These are phyloP conservation scores for Dryas octopetala DNA, from an alignment of 306 rosid species.

Conservation along the genomic window DNA sequence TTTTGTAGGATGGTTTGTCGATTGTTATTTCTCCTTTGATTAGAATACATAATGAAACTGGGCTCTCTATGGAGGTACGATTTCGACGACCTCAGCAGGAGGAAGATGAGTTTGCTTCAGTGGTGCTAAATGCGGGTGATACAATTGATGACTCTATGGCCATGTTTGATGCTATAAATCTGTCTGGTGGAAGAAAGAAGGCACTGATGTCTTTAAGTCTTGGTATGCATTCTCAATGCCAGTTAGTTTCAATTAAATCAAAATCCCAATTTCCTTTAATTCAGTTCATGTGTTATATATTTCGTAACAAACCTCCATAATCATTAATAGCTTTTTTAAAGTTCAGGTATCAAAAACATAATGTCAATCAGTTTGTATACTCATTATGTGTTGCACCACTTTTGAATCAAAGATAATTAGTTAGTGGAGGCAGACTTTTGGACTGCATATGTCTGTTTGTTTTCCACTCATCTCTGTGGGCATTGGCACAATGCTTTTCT, in stretches of 20 bases:
- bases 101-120: slow-evolving; percentile 72
- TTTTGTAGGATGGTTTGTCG: slow-evolving; percentile 66
- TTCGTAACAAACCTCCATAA: background rate
- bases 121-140: slow-evolving; percentile 68
- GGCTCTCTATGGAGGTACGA: slow-evolving; percentile 67
- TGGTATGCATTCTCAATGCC: slow-evolving; percentile 52
- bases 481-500: background rate
- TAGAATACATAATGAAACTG: slow-evolving; percentile 78
- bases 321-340: background rate
- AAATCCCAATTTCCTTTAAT: background rate
- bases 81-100: slow-evolving; percentile 61
- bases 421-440: background rate
- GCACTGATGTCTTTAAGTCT: slow-evolving; percentile 75
- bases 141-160: slow-evolving; percentile 87
- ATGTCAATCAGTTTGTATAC: background rate
- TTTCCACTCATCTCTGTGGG: slow-evolving; percentile 7
- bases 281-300: background rate
- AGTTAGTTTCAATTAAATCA: slow-evolving; percentile 1
- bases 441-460: slow-evolving; percentile 5
- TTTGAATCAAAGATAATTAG: background rate
- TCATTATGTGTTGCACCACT: background rate
- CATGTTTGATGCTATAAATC: slow-evolving; percentile 68
- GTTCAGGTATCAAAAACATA: slow-evolving; percentile 13
- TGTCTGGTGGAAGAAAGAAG: slow-evolving; percentile 78
- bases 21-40: slow-evolving; percentile 72